Evolutionary conservation across 768 basidiomycete species (phyloP), one percentile per base, ranked within the genome.

Genomic region (Hygrophorus russula): DNA sequence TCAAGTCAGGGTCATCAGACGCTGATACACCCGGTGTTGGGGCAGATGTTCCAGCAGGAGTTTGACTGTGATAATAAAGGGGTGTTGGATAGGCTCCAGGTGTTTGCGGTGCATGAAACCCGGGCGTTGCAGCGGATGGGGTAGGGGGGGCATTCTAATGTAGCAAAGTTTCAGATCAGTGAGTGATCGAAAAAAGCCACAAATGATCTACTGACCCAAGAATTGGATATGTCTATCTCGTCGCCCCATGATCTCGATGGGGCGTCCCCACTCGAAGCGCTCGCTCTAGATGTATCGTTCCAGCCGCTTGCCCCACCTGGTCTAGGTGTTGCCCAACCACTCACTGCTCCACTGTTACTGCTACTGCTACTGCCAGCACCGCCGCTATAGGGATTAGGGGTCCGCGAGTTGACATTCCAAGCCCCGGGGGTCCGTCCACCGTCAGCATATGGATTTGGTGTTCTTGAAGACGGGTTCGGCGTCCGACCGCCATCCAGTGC

Each of bases 391-490:
- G 82, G 81, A 57, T 85, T 87, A 3, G 85, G 83, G 2, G 85
- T 86, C 43, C 74, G 64, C 20, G 76, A 73, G 33, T 66, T 64
- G 6, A 70, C 70, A 47, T 67, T 73, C 72, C 80, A 82, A 12
- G 80, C 81, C 0, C n/a, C n/a, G n/a, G 85, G 84, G 5, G 85
- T 87, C 45, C 71, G 68, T 28, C 78, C 70, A 13, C 80, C 71
- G 35, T 73, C 73, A 8, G 65, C 74, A 46, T 74, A 76, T 5
- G 82, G 79, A 53, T 86, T 87, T 2, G 84, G 83, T 9, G 84
- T 85, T 44, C 76, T 63, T 14, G 77, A 74, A 1, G 71, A 72
- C 19, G 75, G 71, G 41, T 70, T 74, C 27, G 76, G 78, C 3
- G 79, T 80, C 49, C 69, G 73, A 28, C 76, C 69, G n/a, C 73